Evolutionary conservation across 148 eudicot genomes (phyloP).

Genomic region (Tetragonia tetragonoides): DNA sequence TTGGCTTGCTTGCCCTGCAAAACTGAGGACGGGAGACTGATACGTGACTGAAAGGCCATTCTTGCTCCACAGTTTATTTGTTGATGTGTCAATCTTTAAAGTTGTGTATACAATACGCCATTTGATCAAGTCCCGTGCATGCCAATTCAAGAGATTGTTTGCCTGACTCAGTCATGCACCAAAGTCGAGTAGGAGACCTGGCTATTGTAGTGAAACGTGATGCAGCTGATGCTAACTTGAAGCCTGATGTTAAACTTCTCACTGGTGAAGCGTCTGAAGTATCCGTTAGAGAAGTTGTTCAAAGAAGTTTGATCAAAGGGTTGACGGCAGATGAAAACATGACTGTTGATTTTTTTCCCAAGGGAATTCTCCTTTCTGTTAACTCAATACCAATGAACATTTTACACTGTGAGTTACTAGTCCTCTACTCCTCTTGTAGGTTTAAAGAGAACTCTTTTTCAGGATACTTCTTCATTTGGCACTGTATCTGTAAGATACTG

Average conservation of each 20-base stretch:
- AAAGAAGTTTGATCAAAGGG: conserved; percentile 80
- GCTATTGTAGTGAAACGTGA: conserved; percentile 65
- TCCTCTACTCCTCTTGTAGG: not conserved
- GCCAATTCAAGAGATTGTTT: conserved; percentile 17
- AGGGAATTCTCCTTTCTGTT: not conserved
- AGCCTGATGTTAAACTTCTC: conserved; percentile 44
- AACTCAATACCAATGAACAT: not conserved
- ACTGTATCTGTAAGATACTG: conserved; percentile 66
- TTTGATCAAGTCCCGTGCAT: conserved; percentile 37
- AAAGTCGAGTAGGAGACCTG: conserved; percentile 75
- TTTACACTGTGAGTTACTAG: not conserved
- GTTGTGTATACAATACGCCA: conserved; percentile 64
- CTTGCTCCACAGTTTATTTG: conserved; percentile 85
- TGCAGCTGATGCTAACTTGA: conserved; percentile 59
- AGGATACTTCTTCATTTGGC: conserved; percentile 82
- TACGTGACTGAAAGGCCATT: conserved; percentile 95
- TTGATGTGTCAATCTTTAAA: conserved; percentile 76
- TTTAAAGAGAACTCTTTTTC: conserved; percentile 26
- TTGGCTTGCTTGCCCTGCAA: conserved; percentile 81
- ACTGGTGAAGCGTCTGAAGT: conserved; percentile 32
- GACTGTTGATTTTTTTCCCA: conserved; percentile 52
- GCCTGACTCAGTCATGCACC: conserved; percentile 49
- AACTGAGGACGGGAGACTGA: conserved; percentile 92
- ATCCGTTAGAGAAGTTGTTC: conserved; percentile 47
- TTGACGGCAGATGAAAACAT: conserved; percentile 95